Conservation (phyloP, 2,329 filamentous ascomycete species). For the Curvularia lunata region DNA sequence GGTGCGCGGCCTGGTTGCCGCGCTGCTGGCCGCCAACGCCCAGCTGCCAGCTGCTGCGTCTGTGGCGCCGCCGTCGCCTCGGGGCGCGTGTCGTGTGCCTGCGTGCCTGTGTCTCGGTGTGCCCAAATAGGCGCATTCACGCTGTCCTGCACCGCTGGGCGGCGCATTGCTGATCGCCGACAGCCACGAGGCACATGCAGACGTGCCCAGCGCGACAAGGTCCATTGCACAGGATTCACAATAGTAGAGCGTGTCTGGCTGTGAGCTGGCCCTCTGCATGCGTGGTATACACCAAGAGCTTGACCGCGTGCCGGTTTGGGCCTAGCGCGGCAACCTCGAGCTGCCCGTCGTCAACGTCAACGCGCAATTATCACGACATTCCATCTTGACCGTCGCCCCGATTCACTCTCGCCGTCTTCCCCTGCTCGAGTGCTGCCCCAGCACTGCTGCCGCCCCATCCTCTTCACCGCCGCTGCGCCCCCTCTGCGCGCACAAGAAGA, state of each 20-base stretch:
- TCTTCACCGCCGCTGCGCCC: neutral
- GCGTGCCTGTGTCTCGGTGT: neutral
- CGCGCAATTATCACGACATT: slow-evolving; percentile 2
- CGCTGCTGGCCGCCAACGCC: neutral
- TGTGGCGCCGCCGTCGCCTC: neutral
- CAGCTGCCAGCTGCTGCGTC: neutral
- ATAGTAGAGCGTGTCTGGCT: too few species aligned
- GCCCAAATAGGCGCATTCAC: too few species aligned
- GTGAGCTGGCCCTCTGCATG: too few species aligned
- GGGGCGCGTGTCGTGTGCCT: neutral
- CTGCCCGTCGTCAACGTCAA: slow-evolving; percentile 3
- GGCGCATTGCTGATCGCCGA: too few species aligned
- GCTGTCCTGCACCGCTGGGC: too few species aligned
- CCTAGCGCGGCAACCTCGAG: slow-evolving; percentile 16
- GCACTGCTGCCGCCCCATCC: neutral
- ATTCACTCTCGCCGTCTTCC: neutral
- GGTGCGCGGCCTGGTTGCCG: slow-evolving; percentile 4
- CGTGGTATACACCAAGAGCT: too few species aligned
- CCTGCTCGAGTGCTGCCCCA: neutral
- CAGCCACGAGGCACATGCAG: too few species aligned
- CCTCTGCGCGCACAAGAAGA: slow-evolving; percentile 23
- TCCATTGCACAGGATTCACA: too few species aligned
- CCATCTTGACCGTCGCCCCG: neutral
- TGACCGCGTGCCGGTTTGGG: slow-evolving; percentile 23
- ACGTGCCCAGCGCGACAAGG: too few species aligned